Conservation (phyloP, 2,329 filamentous ascomycete genomes). For the Arthrobotrys megalospora region DNA sequence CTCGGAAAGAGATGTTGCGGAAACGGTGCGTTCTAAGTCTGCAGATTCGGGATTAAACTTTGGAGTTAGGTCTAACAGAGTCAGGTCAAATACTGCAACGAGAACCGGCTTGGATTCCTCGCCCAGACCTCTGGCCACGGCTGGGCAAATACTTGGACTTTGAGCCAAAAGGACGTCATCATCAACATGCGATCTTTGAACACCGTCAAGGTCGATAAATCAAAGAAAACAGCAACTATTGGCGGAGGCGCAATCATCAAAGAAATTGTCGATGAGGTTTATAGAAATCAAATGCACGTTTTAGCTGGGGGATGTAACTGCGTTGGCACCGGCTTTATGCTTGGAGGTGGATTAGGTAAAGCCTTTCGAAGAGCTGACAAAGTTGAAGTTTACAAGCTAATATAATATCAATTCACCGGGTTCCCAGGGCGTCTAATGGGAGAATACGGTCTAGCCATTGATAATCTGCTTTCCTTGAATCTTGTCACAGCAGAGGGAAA, state of each 20-base stretch:
- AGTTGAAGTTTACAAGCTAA: neutral
- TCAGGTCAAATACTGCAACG: slow-evolving; percentile 60
- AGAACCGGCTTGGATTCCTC: slow-evolving; percentile 42
- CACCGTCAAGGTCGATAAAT: slow-evolving; percentile 52
- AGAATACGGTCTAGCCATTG: slow-evolving; percentile 65
- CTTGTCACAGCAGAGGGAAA: slow-evolving; percentile 68
- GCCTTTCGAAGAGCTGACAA: neutral
- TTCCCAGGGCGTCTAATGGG: slow-evolving; percentile 61
- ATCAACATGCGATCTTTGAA: slow-evolving; percentile 55
- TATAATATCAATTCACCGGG: neutral
- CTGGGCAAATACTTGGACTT: slow-evolving; percentile 55
- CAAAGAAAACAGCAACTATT: slow-evolving; percentile 54
- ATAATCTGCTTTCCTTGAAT: slow-evolving; percentile 68
- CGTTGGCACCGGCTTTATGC: slow-evolving; percentile 47
- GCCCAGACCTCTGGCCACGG: slow-evolving; percentile 57
- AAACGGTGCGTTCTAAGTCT: slow-evolving; percentile 36
- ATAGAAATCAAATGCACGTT: slow-evolving; percentile 53
- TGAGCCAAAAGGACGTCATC: slow-evolving; percentile 55
- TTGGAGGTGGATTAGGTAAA: slow-evolving; percentile 54
- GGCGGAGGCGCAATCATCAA: slow-evolving; percentile 62
- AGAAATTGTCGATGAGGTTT: slow-evolving; percentile 58
- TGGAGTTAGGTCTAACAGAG: slow-evolving; percentile 6
- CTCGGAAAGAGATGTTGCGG: slow-evolving; percentile 45
- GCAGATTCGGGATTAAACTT: neutral
- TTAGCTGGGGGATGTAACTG: slow-evolving; percentile 52